Evolutionary conservation across 2,329 filamentous ascomycete species (phyloP), one percentile per base, ranked within the genome.

Genomic region (Venturia aucupariae): DNA sequence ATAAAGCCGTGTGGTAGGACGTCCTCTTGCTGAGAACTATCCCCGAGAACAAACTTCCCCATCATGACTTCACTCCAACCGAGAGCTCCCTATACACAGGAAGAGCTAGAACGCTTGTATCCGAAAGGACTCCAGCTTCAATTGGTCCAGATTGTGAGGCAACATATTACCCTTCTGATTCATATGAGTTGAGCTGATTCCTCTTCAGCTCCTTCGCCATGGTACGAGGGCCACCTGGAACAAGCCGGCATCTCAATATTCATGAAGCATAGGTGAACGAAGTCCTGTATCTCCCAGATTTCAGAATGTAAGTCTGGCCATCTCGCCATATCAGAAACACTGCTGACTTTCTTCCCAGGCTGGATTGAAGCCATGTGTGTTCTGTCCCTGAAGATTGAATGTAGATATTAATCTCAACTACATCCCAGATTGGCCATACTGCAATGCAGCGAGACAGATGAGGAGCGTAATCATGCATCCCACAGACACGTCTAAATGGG

Each of bases 261-360:
- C 6, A 65, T 54, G 60, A 13, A 46, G 55, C 62, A n/a, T 67
- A 84, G 83, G 84, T 68, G 86, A 89, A 79, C 87, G 93, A 65
- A 93, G 88, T 8, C 93, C 93, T 35, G 90, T 97, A 35, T 89
- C 86, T 65, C 83, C 90, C n/a, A 88, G 94, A 46, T 97, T 99
- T 75, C 84, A 90, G 72, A 94, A 93, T 77, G 84, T 86, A 81
- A 81, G 72, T 67, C n/a, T 48, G 51, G 15, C 19, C 38, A 1
- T 54, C 24, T 19, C 35, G 27, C 69, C 19, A 17, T 44, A 22
- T 46, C 30, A 61, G 64, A 17, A 51, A 30, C 59, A 65, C 54
- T 42, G 41, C 64, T 51, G 42, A 57, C 24, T 60, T 46, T 38
- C 60, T 44, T 60, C 19, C 42, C 68, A 82, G 80, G 75, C 80